Percentiles rank a stretch among this genome's conserved stretches.
These are phyloP conservation scores for Phytophthora cryptogea DNA, from an alignment of 352 stramenopile genomes.

Conservation along the genomic window DNA sequence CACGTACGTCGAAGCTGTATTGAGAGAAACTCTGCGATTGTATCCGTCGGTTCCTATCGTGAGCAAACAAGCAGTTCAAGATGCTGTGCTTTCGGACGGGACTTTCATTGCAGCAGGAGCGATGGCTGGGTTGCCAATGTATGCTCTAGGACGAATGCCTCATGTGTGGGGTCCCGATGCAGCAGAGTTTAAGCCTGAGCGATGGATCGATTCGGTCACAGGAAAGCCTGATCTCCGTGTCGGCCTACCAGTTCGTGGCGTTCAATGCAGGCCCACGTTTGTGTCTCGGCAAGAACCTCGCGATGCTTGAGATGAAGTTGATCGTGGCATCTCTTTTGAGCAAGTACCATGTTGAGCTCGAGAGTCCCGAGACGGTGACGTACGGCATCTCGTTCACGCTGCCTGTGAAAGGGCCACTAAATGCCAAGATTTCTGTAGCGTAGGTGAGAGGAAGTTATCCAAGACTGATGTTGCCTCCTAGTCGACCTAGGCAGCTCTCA, in stretches of 20 bases:
- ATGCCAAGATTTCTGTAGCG: constrained; percentile 44
- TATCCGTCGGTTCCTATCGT: constrained; percentile 67
- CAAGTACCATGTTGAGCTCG: constrained; percentile 58
- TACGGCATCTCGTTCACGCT: constrained; percentile 65
- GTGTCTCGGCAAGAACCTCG: constrained; percentile 77
- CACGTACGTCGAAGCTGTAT: constrained; percentile 46
- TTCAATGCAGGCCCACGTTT: constrained; percentile 75
- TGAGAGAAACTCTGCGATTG: constrained; percentile 70
- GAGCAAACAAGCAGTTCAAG: constrained; percentile 25
- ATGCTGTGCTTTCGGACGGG: constrained; percentile 50
- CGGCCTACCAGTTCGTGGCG: constrained; percentile 63
- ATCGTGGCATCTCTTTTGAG: constrained; percentile 57
- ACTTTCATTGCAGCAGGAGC: constrained; percentile 50
- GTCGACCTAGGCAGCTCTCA: background rate
- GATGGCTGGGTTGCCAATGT: constrained; percentile 48
- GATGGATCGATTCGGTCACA: constrained; percentile 56
- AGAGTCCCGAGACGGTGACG: constrained; percentile 41
- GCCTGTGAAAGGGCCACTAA: constrained; percentile 40
- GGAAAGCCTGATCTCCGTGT: constrained; percentile 40
- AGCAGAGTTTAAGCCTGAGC: constrained; percentile 62
- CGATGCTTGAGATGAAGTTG: constrained; percentile 87
- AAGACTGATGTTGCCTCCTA: background rate
- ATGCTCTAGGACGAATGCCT: constrained; percentile 55
- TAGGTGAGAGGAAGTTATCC: constrained; percentile 2
- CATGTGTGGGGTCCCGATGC: constrained; percentile 71